These are phyloP conservation scores for Symbiodinium natans DNA, from an alignment of 73 alveolate genomes.

Conservation along the genomic window DNA sequence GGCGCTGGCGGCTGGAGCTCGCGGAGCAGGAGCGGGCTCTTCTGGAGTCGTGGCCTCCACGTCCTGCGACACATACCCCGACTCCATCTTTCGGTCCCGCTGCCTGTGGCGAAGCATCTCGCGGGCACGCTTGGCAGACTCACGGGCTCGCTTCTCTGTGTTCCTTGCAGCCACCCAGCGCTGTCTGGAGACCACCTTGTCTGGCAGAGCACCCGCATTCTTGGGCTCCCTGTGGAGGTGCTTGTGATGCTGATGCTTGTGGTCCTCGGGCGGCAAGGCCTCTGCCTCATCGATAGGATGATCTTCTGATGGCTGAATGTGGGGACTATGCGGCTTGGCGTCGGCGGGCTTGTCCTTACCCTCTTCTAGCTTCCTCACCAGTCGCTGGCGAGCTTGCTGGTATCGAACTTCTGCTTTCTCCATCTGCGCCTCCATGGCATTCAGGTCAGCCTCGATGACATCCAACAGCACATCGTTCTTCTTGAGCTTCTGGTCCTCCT, in stretches of 20 bases:
- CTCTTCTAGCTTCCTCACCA: constrained; percentile 39
- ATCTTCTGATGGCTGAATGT: constrained; percentile 66
- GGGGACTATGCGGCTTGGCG: constrained; percentile 49
- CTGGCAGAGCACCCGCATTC: constrained; percentile 77
- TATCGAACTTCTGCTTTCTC: constrained; percentile 74
- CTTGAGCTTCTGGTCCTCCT: constrained; percentile 50
- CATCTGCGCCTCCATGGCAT: constrained; percentile 42
- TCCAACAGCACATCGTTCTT: constrained; percentile 53
- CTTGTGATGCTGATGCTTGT: constrained; percentile 86
- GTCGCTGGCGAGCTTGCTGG: constrained; percentile 59
- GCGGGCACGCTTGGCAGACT: constrained; percentile 66
- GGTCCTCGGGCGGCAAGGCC: constrained; percentile 80
- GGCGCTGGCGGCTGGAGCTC: not conserved
- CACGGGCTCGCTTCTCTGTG: constrained; percentile 80
- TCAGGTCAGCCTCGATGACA: constrained; percentile 67
- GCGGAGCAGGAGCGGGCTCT: constrained; percentile 38
- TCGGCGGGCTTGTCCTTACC: constrained; percentile 44
- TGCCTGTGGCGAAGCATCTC: constrained; percentile 75
- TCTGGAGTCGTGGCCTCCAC: constrained; percentile 25
- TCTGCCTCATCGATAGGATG: constrained; percentile 85
- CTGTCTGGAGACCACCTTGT: constrained; percentile 80
- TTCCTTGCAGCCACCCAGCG: constrained; percentile 89
- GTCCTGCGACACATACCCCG: constrained; percentile 71
- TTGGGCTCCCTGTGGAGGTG: constrained; percentile 56
- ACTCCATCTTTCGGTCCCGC: constrained; percentile 81